These are phyloP conservation scores for Enterospora canceri DNA, from an alignment of 371 early-diverging fungal genomes.

Conservation along the genomic window DNA sequence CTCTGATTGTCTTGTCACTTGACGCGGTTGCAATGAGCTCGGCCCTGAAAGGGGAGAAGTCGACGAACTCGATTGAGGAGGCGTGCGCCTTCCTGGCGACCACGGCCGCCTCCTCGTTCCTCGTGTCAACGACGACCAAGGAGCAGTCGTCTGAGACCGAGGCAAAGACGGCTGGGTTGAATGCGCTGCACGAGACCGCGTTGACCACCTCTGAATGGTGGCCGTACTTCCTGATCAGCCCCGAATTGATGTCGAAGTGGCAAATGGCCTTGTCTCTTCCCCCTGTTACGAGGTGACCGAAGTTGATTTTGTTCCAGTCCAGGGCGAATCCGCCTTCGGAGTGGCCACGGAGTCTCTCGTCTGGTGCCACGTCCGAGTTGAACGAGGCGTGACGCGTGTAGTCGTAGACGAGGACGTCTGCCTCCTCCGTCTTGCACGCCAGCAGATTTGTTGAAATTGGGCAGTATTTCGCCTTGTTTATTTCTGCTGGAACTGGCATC, in stretches of 20 bases:
- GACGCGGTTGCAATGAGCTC: conserved; percentile 81
- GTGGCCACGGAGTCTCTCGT: conserved; percentile 73
- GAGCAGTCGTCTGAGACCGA: conserved; percentile 84
- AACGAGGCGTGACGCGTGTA: conserved; percentile 73
- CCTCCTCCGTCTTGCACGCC: conserved; percentile 74
- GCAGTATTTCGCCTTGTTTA: conserved; percentile 59
- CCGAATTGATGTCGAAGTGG: conserved; percentile 67
- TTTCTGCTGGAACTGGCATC: conserved; percentile 39
- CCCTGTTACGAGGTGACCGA: conserved; percentile 65
- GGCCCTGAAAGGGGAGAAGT: conserved; percentile 73
- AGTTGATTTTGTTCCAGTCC: conserved; percentile 58
- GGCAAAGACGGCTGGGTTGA: conserved; percentile 67
- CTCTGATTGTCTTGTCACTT: conserved; percentile 72
- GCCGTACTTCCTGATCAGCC: conserved; percentile 2
- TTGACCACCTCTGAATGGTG: conserved; percentile 76
- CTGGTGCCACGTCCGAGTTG: conserved; percentile 64
- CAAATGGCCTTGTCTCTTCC: conserved; percentile 71
- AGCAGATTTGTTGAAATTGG: conserved; percentile 76
- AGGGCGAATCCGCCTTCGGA: conserved; percentile 74
- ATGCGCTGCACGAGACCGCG: conserved; percentile 75
- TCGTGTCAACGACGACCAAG: conserved; percentile 69
- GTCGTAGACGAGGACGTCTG: conserved; percentile 82
- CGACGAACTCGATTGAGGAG: conserved; percentile 75
- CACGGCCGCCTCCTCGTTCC: conserved; percentile 58
- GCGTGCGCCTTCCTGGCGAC: conserved; percentile 68